Percentiles rank a stretch among this genome's conserved stretches.
Conservation (phyloP, 2,329 filamentous ascomycete genomes). For the Trichocomaceae sp. region DNA sequence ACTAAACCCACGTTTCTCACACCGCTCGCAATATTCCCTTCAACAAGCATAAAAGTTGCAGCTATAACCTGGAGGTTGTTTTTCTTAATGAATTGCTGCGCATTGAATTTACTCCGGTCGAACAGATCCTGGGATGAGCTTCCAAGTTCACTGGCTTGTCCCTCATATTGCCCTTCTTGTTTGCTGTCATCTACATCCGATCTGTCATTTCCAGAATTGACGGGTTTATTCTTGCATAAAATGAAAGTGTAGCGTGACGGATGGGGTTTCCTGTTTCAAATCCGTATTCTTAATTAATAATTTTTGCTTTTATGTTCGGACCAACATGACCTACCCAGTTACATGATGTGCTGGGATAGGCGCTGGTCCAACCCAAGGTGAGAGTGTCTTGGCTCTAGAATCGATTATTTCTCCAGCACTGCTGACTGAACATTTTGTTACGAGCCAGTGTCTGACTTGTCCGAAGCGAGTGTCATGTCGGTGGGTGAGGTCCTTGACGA, state of each 20-base stretch:
- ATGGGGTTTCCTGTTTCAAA: slow-evolving; percentile 10
- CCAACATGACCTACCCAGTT: slow-evolving; percentile 2
- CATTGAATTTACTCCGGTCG: slow-evolving; percentile 13
- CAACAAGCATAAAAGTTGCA: slow-evolving; percentile 14
- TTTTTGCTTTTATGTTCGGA: not conserved
- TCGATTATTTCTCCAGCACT: slow-evolving; percentile 6
- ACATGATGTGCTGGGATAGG: slow-evolving; percentile 9
- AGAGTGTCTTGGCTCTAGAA: not conserved
- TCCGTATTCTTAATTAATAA: not conserved
- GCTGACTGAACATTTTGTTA: slow-evolving; percentile 3
- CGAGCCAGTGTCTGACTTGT: slow-evolving; percentile 15
- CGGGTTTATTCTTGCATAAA: slow-evolving; percentile 3
- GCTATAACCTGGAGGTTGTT: slow-evolving; percentile 12
- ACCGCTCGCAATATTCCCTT: slow-evolving; percentile 13
- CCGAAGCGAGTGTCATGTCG: slow-evolving; percentile 13
- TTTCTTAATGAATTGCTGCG: slow-evolving; percentile 8
- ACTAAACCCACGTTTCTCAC: slow-evolving; percentile 5
- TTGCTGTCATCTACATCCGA: not conserved
- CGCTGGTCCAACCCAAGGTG: slow-evolving; percentile 12
- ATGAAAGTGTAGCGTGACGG: slow-evolving; percentile 15
- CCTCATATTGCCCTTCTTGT: slow-evolving; percentile 1
- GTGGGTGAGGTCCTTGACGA: slow-evolving; percentile 12
- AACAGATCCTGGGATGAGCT: slow-evolving; percentile 12
- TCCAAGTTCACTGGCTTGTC: slow-evolving; percentile 7
- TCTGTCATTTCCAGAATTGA: not conserved